Evolutionary conservation across 768 basidiomycete genomes (phyloP).

Genomic region (Lepiota subincarnata): DNA sequence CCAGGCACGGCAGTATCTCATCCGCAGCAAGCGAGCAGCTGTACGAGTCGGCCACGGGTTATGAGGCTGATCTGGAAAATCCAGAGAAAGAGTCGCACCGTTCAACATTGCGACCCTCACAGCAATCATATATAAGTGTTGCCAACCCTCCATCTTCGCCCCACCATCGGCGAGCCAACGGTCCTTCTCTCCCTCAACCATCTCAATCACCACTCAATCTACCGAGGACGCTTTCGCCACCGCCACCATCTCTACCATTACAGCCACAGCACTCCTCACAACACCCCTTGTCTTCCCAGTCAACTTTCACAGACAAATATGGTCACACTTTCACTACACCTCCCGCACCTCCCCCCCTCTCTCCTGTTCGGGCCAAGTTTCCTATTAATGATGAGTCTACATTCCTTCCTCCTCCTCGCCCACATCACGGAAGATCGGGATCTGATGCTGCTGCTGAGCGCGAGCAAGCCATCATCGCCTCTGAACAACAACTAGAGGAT

Average conservation of each 20-base stretch:
- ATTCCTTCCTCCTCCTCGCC: slow-evolving; percentile 25
- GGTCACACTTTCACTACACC: slow-evolving; percentile 25
- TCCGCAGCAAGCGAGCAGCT: slow-evolving; percentile 56
- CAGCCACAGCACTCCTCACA: slow-evolving; percentile 24
- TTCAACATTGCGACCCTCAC: slow-evolving; percentile 37
- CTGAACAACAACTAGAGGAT: slow-evolving; percentile 34
- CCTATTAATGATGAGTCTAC: slow-evolving; percentile 35
- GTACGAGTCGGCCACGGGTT: slow-evolving; percentile 53
- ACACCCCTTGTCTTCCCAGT: slow-evolving; percentile 18
- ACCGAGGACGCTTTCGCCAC: slow-evolving; percentile 9
- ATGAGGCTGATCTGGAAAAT: slow-evolving; percentile 69
- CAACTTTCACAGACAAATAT: slow-evolving; percentile 27
- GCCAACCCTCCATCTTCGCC: slow-evolving; percentile 35
- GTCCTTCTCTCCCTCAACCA: slow-evolving; percentile 14
- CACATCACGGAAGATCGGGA: slow-evolving; percentile 38
- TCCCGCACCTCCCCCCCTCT: slow-evolving; percentile 41
- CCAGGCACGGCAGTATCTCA: slow-evolving; percentile 67
- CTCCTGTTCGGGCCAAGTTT: slow-evolving; percentile 40
- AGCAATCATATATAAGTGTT: slow-evolving; percentile 17
- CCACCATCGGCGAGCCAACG: slow-evolving; percentile 32
- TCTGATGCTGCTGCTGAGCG: slow-evolving; percentile 52
- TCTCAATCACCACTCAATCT: slow-evolving; percentile 6
- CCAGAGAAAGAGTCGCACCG: slow-evolving; percentile 45
- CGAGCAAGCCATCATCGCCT: slow-evolving; percentile 35
- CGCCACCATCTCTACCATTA: slow-evolving; percentile 32